phyloP scores from a whole-genome alignment of 2,329 filamentous ascomycete species.

The Aspergillus ibericus region DNA sequence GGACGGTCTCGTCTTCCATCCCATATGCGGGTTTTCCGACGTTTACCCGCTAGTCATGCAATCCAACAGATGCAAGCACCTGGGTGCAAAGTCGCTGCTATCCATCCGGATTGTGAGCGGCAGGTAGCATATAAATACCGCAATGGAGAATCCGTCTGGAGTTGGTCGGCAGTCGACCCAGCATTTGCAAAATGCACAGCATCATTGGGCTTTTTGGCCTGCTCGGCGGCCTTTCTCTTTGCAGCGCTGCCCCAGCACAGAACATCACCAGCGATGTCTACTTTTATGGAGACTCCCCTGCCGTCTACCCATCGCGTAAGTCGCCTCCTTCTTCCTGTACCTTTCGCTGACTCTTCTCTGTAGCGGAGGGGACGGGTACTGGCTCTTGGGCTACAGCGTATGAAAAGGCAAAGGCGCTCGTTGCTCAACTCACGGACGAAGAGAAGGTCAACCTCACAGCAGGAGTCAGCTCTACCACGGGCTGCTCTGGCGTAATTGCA shows the following conservation, averaged over 20 bases:
- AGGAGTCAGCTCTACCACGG: constrained; percentile 23
- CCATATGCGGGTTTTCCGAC: background rate
- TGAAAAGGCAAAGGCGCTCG: constrained; percentile 38
- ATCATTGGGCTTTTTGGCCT: constrained; percentile 2
- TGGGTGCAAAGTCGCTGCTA: background rate
- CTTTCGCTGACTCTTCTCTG: background rate
- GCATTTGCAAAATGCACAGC: constrained; percentile 5
- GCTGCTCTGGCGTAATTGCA: constrained; percentile 36
- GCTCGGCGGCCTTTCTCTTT: constrained; percentile 10
- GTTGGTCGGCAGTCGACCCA: background rate
- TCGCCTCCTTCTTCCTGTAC: background rate
- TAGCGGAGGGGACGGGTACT: constrained; percentile 26
- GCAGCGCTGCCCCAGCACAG: constrained; percentile 13
- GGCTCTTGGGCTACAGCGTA: constrained; percentile 40
- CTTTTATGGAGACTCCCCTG: constrained; percentile 27
- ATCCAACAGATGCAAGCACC: background rate
- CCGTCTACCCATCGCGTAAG: constrained; percentile 27
- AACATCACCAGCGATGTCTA: constrained; percentile 24
- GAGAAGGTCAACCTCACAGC: constrained; percentile 43
- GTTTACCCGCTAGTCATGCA: background rate
- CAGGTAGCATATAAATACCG: background rate
- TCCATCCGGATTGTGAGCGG: background rate
- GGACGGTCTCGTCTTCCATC: background rate
- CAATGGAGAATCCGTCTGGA: background rate
- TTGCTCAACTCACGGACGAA: constrained; percentile 42